Base-by-base conservation (phyloP, 805 yeast genomes). In the Candida cerambycidarum region DNA sequence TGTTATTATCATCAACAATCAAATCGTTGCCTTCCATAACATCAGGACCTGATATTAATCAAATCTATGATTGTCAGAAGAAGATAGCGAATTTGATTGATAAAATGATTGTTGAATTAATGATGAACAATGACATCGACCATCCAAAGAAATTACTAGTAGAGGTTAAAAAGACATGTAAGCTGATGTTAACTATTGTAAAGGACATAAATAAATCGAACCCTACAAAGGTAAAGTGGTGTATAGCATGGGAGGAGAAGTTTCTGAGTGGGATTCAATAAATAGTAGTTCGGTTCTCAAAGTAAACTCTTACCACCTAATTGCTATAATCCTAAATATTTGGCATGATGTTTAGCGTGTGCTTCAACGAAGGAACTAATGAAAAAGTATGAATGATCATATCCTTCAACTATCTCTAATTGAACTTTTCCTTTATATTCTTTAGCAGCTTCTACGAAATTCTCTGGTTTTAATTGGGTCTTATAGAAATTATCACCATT, bases 311-410 rank as follows among this genome's bases (percentile, higher is more conserved):
- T 7, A 21, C 6, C 6, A 21, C 6, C 9, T 16, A 17, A 24
- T 32, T 21, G 44, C 29, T 41, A 41, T 27, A 40, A 40, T 15
- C 75, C 74, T 48, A 79, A 66, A 45, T 78, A 73, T 61, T 84
- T 82, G 8, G 95, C 95, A 56, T 93, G 97, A 62, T 83, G 92
- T 46, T 76, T 79, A 28, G 96, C 87, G 62, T 93, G 98, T 27
- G 81, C 86, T 43, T 78, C 83, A 10, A 84, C 84, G 63, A 89
- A 90, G 0, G 87, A 65, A 40, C 90, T 76, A 43, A 92, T 76
- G 61, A 89, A 92, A 64, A 78, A 93, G 70, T 90, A 92, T 38
- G 90, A 83, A 60, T 92, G 99, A 57, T 93, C 97, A 58, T 81
- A 92, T 3, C 90, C 96, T 1, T 85, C 89, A 14, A 78, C 95